These are phyloP conservation scores for Quaeritorhiza haematococci DNA, from an alignment of 371 early-diverging fungal genomes.

Conservation along the genomic window DNA sequence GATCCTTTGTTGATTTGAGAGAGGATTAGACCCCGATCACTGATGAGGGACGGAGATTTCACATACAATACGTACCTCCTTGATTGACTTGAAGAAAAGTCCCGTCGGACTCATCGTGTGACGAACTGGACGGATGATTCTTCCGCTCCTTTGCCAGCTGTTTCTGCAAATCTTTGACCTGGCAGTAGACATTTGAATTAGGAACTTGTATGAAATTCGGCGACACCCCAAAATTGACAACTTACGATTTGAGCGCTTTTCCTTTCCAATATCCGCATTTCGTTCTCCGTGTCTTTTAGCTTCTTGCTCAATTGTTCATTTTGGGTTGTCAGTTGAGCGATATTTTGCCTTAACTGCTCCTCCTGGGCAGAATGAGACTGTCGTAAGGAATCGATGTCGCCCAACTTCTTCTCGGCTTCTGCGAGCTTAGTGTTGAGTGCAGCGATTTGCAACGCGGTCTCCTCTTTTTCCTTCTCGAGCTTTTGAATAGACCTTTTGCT, in stretches of 20 bases:
- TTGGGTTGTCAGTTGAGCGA: background rate
- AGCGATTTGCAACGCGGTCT: background rate
- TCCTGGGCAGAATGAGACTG: too few relatives aligned
- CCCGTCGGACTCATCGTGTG: too few relatives aligned
- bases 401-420: background rate
- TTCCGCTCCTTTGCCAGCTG: conserved; percentile 39
- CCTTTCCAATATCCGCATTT: conserved; percentile 30
- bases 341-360: background rate
- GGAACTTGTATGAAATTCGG: background rate
- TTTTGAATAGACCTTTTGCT: conserved; percentile 16
- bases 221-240: background rate
- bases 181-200: background rate
- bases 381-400: background rate
- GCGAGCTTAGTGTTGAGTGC: background rate
- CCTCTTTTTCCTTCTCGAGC: conserved; percentile 32
- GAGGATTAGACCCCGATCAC: too few relatives aligned
- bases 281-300: conserved; percentile 29
- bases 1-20: too few relatives aligned
- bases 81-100: too few relatives aligned
- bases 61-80: too few relatives aligned
- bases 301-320: conserved; percentile 12
- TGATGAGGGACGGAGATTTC: too few relatives aligned
- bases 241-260: conserved; percentile 34
- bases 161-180: conserved; percentile 48
- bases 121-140: too few relatives aligned